These are phyloP conservation scores for Acephala macrosclerotiorum DNA, from an alignment of 2,329 filamentous ascomycete genomes.

Conservation along the genomic window DNA sequence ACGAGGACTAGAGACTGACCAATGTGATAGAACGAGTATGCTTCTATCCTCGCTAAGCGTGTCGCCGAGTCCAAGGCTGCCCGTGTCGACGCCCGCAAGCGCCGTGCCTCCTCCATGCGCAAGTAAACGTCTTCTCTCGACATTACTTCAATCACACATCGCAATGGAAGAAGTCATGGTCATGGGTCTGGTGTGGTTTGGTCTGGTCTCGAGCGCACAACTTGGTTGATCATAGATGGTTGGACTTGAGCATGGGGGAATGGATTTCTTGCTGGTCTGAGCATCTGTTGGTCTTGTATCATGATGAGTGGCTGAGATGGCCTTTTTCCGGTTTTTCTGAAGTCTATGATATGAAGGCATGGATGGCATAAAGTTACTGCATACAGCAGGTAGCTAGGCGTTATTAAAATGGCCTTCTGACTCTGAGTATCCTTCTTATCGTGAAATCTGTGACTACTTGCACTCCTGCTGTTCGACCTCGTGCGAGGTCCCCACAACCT, in stretches of 20 bases:
- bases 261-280: not conserved
- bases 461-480: too few relatives aligned
- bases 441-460: too few relatives aligned
- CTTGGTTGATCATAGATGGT: constrained; percentile 15
- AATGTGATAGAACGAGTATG: constrained; percentile 86
- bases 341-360: constrained; percentile 20
- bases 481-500: too few relatives aligned
- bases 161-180: constrained; percentile 17
- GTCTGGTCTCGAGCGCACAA: constrained; percentile 15
- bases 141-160: constrained; percentile 25
- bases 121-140: constrained; percentile 64
- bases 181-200: constrained; percentile 27
- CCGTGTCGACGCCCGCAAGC: constrained; percentile 95
- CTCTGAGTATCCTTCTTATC: not conserved
- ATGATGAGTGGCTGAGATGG: constrained; percentile 18
- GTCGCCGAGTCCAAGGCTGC: constrained; percentile 94
- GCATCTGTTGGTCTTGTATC: constrained; percentile 7
- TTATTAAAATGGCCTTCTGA: constrained; percentile 35
- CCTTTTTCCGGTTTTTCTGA: constrained; percentile 16
- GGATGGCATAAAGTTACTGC: constrained; percentile 23
- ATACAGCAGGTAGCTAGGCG: constrained; percentile 36
- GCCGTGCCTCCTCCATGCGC: constrained; percentile 93
- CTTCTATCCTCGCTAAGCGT: constrained; percentile 95
- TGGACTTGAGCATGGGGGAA: constrained; percentile 1
- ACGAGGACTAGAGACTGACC: constrained; percentile 25